These are phyloP conservation scores for Mortierella alpina DNA, from an alignment of 192 early-diverging fungal genomes.

Conservation along the genomic window DNA sequence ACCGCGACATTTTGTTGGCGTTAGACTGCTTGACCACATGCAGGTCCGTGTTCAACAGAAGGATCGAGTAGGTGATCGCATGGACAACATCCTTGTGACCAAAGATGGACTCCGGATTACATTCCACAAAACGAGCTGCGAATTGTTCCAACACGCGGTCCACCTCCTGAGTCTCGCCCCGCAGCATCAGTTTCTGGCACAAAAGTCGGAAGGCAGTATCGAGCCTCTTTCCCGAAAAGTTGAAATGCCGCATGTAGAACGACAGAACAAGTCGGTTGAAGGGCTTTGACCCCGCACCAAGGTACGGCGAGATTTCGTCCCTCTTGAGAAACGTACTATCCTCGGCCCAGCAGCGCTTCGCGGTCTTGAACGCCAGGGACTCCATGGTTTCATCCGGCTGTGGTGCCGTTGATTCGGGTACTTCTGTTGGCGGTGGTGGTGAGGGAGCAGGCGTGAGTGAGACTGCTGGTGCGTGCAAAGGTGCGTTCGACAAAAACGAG, in stretches of 20 bases:
- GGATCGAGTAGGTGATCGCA: slow-evolving; percentile 84
- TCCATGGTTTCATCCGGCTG: slow-evolving; percentile 1
- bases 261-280: slow-evolving; percentile 68
- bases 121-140: slow-evolving; percentile 82
- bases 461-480: too few relatives aligned
- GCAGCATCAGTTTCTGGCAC: slow-evolving; percentile 82
- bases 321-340: slow-evolving; percentile 57
- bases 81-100: slow-evolving; percentile 82
- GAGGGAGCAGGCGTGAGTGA: not conserved
- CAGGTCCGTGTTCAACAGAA: slow-evolving; percentile 94
- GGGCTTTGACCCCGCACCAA: slow-evolving; percentile 59
- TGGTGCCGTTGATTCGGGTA: not conserved
- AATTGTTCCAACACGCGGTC: slow-evolving; percentile 90
- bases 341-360: slow-evolving; percentile 55
- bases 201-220: slow-evolving; percentile 84
- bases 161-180: slow-evolving; percentile 93
- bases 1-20: slow-evolving; percentile 75
- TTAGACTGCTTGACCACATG: slow-evolving; percentile 78
- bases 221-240: slow-evolving; percentile 74
- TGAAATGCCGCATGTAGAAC: slow-evolving; percentile 82
- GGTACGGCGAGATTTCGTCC: slow-evolving; percentile 59
- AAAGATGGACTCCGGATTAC: slow-evolving; percentile 74
- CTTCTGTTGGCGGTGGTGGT: slow-evolving; percentile 1
- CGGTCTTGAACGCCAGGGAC: slow-evolving; percentile 2
- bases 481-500: too few relatives aligned